Percentiles rank a stretch among this genome's conserved stretches.
Conservation (phyloP, 75 land plant species). For the Selaginella moellendorffii region DNA sequence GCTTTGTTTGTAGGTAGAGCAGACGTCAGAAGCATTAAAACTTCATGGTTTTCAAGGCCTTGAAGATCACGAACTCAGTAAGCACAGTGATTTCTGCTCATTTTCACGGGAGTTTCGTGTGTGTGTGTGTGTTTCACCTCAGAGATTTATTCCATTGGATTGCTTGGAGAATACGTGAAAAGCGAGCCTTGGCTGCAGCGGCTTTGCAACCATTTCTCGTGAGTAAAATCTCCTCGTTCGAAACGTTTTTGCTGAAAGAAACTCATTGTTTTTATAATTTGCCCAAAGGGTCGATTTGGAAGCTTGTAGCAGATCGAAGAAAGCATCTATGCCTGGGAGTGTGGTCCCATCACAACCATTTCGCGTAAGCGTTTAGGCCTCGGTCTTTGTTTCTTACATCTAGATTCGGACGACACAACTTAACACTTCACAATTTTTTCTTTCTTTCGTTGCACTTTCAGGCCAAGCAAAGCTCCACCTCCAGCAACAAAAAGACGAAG, state of each 20-base stretch:
- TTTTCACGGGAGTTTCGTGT: no score
- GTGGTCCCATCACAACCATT: no score
- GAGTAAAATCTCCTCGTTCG: not conserved
- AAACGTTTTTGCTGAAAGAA: no score
- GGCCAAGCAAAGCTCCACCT: not conserved
- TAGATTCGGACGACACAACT: no score
- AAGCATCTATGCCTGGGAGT: not conserved
- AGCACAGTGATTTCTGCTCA: no score
- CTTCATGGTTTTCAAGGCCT: conserved; percentile 9
- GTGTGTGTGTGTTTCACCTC: conserved; percentile 1
- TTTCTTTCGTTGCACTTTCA: no score
- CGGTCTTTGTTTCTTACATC: no score
- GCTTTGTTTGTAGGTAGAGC: conserved; percentile 4
- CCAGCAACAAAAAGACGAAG: not conserved
- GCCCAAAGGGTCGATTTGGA: not conserved
- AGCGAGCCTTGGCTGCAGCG: not conserved
- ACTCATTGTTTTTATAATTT: no score
- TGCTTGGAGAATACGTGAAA: not conserved
- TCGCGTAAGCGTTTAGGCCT: not conserved
- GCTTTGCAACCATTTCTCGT: not conserved
- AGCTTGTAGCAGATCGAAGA: not conserved
- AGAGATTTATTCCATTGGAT: not conserved
- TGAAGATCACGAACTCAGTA: conserved; percentile 7
- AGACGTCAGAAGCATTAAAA: conserved; percentile 12
- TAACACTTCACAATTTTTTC: no score